These are phyloP conservation scores for Pholiota molesta DNA, from an alignment of 768 basidiomycete genomes.

Conservation along the genomic window DNA sequence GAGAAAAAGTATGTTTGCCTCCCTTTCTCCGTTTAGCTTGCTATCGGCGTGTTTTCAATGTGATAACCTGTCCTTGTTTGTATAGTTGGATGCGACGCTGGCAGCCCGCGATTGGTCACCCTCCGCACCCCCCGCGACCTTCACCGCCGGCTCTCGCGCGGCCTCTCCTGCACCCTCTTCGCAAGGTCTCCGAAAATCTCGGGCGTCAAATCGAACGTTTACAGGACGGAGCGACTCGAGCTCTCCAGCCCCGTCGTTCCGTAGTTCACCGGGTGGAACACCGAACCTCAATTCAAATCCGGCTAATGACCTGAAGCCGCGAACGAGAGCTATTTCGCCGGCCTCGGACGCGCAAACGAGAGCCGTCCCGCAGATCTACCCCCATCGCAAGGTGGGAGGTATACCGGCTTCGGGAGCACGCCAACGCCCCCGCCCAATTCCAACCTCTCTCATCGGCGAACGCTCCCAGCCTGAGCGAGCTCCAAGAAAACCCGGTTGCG, in stretches of 20 bases:
- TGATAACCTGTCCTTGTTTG: conserved; percentile 21
- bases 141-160: conserved; percentile 39
- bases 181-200: conserved; percentile 87
- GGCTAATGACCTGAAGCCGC: conserved; percentile 65
- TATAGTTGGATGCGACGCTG: conserved; percentile 75
- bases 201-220: conserved; percentile 63
- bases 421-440: conserved; percentile 61
- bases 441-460: conserved; percentile 79
- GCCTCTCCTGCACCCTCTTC: conserved; percentile 66
- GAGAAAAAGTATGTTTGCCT: conserved; percentile 72
- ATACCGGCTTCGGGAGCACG: conserved; percentile 90
- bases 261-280: conserved; percentile 37
- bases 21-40: conserved; percentile 11
- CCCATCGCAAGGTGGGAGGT: conserved; percentile 92
- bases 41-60: conserved; percentile 13
- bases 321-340: conserved; percentile 88
- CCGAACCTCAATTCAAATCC: conserved; percentile 42
- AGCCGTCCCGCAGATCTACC: conserved; percentile 76
- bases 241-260: conserved; percentile 56
- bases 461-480: conserved; percentile 76
- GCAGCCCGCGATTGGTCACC: conserved; percentile 81
- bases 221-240: conserved; percentile 54
- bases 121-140: conserved; percentile 64
- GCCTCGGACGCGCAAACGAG: conserved; percentile 83
- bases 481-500: conserved; percentile 84